phyloP scores from a whole-genome alignment of 1,139 yeast species.

The Taphrina communis region DNA sequence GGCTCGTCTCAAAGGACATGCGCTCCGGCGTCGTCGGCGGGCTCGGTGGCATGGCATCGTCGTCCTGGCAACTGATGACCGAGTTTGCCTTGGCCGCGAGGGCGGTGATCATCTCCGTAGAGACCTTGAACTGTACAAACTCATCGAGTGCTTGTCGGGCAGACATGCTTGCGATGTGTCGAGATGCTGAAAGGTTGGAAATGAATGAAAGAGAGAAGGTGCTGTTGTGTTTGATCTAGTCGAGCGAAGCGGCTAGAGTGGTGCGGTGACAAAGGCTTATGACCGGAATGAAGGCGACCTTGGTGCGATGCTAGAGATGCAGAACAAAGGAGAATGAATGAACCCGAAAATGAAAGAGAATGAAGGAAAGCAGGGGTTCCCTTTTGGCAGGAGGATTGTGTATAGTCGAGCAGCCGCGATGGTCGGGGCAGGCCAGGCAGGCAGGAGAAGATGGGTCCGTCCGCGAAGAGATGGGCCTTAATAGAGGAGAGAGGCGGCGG shows the following conservation, averaged over 20 bases:
- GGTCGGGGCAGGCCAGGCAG: too few species aligned
- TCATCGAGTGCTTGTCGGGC: constrained; percentile 63
- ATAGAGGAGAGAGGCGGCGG: background rate
- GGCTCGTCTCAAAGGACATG: constrained; percentile 42
- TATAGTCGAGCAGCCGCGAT: background rate
- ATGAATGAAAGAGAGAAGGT: background rate
- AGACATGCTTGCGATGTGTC: constrained; percentile 29
- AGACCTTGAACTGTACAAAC: constrained; percentile 78
- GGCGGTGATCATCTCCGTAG: constrained; percentile 76
- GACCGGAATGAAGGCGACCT: background rate
- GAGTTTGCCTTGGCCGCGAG: constrained; percentile 80
- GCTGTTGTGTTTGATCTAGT: background rate
- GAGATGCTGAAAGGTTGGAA: background rate
- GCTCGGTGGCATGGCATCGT: constrained; percentile 54
- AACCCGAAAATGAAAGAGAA: background rate
- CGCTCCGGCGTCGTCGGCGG: constrained; percentile 51
- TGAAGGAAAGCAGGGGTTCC: background rate
- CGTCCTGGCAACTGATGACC: constrained; percentile 64
- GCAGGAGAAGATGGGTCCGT: background rate
- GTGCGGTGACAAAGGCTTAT: background rate
- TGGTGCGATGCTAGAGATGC: background rate
- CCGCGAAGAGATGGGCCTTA: background rate
- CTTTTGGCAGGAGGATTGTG: background rate
- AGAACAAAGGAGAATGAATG: background rate
- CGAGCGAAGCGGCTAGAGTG: constrained; percentile 5